These are phyloP conservation scores for Mycena venus DNA, from an alignment of 768 basidiomycete species.

Conservation along the genomic window DNA sequence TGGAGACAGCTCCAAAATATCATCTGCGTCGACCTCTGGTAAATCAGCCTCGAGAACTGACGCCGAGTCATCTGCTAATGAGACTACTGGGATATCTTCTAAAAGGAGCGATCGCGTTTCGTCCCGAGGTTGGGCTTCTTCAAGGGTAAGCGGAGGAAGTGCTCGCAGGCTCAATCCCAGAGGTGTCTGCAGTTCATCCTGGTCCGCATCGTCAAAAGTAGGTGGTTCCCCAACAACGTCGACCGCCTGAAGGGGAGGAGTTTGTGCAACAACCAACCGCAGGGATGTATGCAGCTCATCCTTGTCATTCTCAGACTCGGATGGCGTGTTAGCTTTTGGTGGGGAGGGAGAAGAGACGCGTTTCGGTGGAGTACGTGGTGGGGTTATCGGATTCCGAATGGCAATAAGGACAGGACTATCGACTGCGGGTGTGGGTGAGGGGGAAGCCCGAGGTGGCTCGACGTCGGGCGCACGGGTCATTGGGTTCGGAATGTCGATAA, in stretches of 20 bases:
- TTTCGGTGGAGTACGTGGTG: conserved; percentile 8
- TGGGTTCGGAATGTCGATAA: not conserved
- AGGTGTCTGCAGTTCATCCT: conserved; percentile 32
- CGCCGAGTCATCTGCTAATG: not conserved
- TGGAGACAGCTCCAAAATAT: conserved; percentile 12
- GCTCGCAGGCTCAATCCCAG: conserved; percentile 9
- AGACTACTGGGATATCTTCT: not conserved
- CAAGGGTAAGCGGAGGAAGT: conserved; percentile 12
- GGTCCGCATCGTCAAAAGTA: not conserved
- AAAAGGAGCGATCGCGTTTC: not conserved
- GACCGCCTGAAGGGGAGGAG: not conserved
- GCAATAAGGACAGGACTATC: not conserved
- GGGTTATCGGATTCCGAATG: not conserved
- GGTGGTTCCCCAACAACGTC: not conserved
- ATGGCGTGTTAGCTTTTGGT: not conserved
- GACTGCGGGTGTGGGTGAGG: not conserved
- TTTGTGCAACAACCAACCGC: not conserved
- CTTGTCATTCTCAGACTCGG: not conserved
- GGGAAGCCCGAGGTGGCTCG: not conserved
- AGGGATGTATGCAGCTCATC: conserved; percentile 21
- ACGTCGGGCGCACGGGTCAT: not conserved
- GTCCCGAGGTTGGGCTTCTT: not conserved
- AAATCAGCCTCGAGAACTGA: not conserved
- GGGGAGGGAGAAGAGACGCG: not conserved
- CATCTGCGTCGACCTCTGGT: not conserved